These are phyloP conservation scores for Naganishia sp. DNA, from an alignment of 1,284 basidiomycete species.

Conservation along the genomic window DNA sequence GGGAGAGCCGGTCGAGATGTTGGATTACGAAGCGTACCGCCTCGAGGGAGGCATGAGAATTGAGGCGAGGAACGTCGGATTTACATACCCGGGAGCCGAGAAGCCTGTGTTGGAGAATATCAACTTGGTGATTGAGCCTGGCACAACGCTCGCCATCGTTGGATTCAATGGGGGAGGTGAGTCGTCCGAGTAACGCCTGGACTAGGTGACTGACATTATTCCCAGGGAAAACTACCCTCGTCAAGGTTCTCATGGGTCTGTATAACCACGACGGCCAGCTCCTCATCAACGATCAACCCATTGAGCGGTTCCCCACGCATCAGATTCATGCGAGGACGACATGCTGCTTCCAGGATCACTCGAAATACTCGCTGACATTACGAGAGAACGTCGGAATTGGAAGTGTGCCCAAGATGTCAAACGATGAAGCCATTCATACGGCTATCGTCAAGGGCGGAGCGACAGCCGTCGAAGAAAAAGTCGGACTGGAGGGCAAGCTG, in stretches of 20 bases:
- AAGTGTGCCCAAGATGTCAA: conserved; percentile 55
- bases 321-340: conserved; percentile 71
- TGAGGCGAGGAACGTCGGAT: conserved; percentile 68
- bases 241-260: conserved; percentile 73
- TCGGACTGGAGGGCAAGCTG: conserved; percentile 38
- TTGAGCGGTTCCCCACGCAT: conserved; percentile 63
- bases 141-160: conserved; percentile 77
- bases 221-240: conserved; percentile 76
- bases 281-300: conserved; percentile 66
- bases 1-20: conserved; percentile 49
- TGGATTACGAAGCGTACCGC: conserved; percentile 41
- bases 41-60: conserved; percentile 63
- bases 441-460: conserved; percentile 70
- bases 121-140: conserved; percentile 67
- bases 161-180: conserved; percentile 57
- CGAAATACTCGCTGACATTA: conserved; percentile 70
- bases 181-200: neutral
- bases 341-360: conserved; percentile 79
- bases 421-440: conserved; percentile 58
- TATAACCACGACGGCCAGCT: conserved; percentile 62
- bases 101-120: conserved; percentile 68
- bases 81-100: conserved; percentile 70
- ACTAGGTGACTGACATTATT: conserved; percentile 31
- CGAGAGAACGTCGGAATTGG: conserved; percentile 78
- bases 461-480: conserved; percentile 43